phyloP scores from a whole-genome alignment of 2,329 filamentous ascomycete species.

The Nemania sp. region DNA sequence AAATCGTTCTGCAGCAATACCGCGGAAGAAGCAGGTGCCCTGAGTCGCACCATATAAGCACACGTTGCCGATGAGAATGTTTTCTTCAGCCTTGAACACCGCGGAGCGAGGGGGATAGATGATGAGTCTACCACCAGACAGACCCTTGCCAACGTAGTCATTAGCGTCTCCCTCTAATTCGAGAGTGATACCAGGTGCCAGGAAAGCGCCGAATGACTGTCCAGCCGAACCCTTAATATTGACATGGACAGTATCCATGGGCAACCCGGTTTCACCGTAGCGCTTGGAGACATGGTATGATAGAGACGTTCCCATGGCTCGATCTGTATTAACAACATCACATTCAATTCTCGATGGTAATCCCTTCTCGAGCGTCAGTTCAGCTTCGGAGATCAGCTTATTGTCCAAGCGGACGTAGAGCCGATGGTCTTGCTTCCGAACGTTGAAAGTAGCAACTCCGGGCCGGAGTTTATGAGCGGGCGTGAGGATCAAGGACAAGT shows the following conservation, averaged over 20 bases:
- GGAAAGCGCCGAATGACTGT: conserved; percentile 93
- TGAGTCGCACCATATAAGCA: conserved; percentile 93
- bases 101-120: conserved; percentile 89
- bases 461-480: conserved; percentile 95
- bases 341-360: conserved; percentile 92
- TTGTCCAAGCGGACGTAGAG: conserved; percentile 93
- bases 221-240: conserved; percentile 96
- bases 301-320: conserved; percentile 87
- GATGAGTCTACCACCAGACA: conserved; percentile 90
- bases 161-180: conserved; percentile 96
- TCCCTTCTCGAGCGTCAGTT: conserved; percentile 92
- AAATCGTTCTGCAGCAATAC: conserved; percentile 94
- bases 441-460: conserved; percentile 94
- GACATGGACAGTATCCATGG: conserved; percentile 90
- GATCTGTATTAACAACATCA: conserved; percentile 95
- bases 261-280: conserved; percentile 85
- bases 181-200: conserved; percentile 89
- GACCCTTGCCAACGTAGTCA: conserved; percentile 94
- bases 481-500: conserved; percentile 88
- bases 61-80: conserved; percentile 89
- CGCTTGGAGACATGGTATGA: conserved; percentile 95
- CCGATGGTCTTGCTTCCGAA: conserved; percentile 95
- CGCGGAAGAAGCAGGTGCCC: conserved; percentile 94
- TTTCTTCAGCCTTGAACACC: conserved; percentile 95
- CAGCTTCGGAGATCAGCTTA: conserved; percentile 94